Base-by-base conservation (phyloP, 164 flowering plant genomes). In the Tetracentron sinense region DNA sequence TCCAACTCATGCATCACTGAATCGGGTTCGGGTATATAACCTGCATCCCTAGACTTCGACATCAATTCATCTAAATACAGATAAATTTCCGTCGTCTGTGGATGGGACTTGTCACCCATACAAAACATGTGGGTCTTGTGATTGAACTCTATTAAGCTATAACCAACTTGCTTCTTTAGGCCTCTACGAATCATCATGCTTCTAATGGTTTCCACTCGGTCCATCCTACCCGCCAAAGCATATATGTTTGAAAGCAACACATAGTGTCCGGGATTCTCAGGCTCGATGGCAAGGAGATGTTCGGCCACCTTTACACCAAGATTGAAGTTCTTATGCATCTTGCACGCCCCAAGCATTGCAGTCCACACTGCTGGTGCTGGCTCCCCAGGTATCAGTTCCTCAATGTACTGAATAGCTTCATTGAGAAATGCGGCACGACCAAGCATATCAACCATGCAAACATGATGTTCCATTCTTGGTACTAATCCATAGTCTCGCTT, bases 321-420 rank as follows among this genome's bases (percentile, higher is more conserved):
- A 27, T 82, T 81, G 15, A 81, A 76, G 56, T 83, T 79, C 73
- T 80, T 85, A 54, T 89, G 91, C 87, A 89, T 78, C 75, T 85
- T 87, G 77, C 96, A 89, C 1, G 93, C 88, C 19, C 89, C 91
- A 20, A 87, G 88, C 88, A 89, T 69, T 26, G 96, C 88, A 20
- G 93, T 87, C 88, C 87, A 87, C 20, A 87, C 65, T 5, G 90
- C 88, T 0, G 90, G 81, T 27, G 76, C 70, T 42, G 84, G 74
- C 68, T 67, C 66, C 26, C 60, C 71, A 16, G 42, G 65, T 51
- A 74, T 62, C 21, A 58, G 26, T 16, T 71, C 68, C 60, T 67
- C 63, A 56, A 85, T 74, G 58, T 80, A 79, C 33, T 25, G 67
- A 59, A 74, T 63, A 2, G 96, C 92, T 62, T 89, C 83, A 23